Evolutionary conservation across 177 flowering plant genomes (phyloP).

Genomic region (Vitis hybrid): DNA sequence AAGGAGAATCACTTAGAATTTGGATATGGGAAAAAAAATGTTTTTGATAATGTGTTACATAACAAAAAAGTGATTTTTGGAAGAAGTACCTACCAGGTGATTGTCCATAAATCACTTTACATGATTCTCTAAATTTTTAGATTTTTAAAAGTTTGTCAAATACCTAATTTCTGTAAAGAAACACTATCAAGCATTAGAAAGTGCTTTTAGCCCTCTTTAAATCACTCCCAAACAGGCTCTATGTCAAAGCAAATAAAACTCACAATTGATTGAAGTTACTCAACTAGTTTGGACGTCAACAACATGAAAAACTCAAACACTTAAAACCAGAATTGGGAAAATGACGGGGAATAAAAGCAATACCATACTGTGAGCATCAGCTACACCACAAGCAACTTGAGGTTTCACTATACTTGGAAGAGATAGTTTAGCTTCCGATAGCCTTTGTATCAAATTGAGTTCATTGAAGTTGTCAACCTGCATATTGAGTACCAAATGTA

Average conservation of each 20-base stretch:
- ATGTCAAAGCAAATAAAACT: neutral
- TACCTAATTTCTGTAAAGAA: no score
- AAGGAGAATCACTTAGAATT: no score
- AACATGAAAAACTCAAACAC: neutral
- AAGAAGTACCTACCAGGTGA: no score
- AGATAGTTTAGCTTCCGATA: conserved; percentile 52
- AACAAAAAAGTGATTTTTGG: no score
- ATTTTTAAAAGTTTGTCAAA: no score
- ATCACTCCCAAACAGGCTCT: no score
- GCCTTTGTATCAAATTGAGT: conserved; percentile 43
- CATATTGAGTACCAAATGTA: conserved; percentile 16
- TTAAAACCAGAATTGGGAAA: neutral
- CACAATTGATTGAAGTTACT: neutral
- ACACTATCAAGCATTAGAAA: no score
- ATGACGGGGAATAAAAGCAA: neutral
- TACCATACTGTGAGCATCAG: conserved; percentile 87
- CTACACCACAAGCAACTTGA: conserved; percentile 95
- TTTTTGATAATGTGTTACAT: no score
- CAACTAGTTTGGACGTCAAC: neutral
- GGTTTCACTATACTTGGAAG: conserved; percentile 89
- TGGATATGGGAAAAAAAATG: no score
- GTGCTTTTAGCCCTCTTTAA: no score
- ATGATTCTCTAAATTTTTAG: no score
- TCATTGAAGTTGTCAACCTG: conserved; percentile 76
- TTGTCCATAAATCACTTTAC: no score